phyloP scores from a whole-genome alignment of 306 rosid species.

The Purshia tridentata region DNA sequence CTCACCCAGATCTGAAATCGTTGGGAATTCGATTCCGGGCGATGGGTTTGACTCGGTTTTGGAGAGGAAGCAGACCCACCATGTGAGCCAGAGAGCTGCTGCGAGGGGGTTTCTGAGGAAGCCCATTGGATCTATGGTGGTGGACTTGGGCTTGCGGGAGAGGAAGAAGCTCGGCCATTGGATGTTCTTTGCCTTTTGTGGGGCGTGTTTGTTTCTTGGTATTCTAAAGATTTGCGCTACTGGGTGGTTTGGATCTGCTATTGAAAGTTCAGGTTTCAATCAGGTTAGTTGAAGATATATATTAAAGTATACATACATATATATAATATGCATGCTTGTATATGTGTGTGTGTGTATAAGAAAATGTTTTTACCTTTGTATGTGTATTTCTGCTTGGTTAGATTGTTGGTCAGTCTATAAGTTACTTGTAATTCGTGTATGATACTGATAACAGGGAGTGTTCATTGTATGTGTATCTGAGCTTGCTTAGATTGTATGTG shows the following conservation, averaged over 20 bases:
- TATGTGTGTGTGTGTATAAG: neutral
- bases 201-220: slow-evolving; percentile 79
- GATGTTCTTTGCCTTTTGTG: slow-evolving; percentile 87
- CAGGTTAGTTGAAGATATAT: slow-evolving; percentile 41
- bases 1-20: slow-evolving; percentile 78
- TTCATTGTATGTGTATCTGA: neutral
- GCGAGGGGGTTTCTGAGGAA: slow-evolving; percentile 46
- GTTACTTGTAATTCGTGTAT: neutral
- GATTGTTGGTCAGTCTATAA: slow-evolving; percentile 4
- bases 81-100: slow-evolving; percentile 53
- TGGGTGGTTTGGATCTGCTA: slow-evolving; percentile 97
- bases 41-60: slow-evolving; percentile 50
- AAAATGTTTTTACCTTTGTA: neutral
- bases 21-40: slow-evolving; percentile 16
- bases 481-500: neutral
- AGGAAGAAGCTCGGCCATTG: slow-evolving; percentile 80
- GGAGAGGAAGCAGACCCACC: slow-evolving; percentile 53
- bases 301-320: neutral
- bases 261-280: slow-evolving; percentile 54
- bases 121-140: slow-evolving; percentile 56
- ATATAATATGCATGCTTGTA: neutral
- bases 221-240: slow-evolving; percentile 83
- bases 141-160: slow-evolving; percentile 68
- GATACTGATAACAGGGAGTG: neutral
- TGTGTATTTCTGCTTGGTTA: neutral